Evolutionary conservation across 2,329 filamentous ascomycete genomes (phyloP).

Genomic region (Aureobasidium zeae): DNA sequence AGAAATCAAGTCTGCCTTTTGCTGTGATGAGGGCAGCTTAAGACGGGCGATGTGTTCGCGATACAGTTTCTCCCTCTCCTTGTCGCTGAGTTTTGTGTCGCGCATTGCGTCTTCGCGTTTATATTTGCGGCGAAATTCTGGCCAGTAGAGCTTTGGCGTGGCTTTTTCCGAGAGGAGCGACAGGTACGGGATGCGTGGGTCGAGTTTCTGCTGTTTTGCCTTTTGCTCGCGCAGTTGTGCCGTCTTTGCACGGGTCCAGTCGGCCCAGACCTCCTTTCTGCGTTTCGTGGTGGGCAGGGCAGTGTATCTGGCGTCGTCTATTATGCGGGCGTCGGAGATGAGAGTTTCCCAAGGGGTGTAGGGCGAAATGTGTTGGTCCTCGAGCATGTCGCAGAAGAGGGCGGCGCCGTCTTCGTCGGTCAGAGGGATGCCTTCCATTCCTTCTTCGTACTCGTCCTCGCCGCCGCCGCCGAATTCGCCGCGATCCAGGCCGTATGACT

Average conservation of each 20-base stretch:
- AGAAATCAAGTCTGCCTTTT: conserved; percentile 59
- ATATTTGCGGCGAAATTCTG: conserved; percentile 88
- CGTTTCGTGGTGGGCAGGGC: conserved; percentile 71
- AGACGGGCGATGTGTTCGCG: conserved; percentile 62
- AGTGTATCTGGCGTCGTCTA: conserved; percentile 82
- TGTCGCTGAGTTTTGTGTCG: conserved; percentile 50
- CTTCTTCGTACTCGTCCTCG: conserved; percentile 54
- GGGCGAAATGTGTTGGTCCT: conserved; percentile 73
- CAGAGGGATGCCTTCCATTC: conserved; percentile 58
- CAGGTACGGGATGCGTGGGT: conserved; percentile 75
- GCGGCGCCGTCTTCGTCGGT: conserved; percentile 66
- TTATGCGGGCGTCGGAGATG: conserved; percentile 54
- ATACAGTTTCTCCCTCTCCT: conserved; percentile 71
- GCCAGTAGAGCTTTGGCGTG: conserved; percentile 90
- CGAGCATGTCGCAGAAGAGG: conserved; percentile 76
- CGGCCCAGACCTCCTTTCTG: conserved; percentile 72
- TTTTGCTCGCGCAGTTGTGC: conserved; percentile 61
- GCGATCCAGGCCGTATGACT: conserved; percentile 69
- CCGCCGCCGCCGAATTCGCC: conserved; percentile 64
- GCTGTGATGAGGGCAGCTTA: conserved; percentile 53
- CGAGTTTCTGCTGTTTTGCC: conserved; percentile 66
- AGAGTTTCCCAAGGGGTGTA: conserved; percentile 89
- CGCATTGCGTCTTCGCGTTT: conserved; percentile 74
- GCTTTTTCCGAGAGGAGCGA: conserved; percentile 72
- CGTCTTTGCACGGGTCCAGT: conserved; percentile 74